Base-by-base conservation (phyloP, 164 flowering plant species). In the Cinnamomum chago region DNA sequence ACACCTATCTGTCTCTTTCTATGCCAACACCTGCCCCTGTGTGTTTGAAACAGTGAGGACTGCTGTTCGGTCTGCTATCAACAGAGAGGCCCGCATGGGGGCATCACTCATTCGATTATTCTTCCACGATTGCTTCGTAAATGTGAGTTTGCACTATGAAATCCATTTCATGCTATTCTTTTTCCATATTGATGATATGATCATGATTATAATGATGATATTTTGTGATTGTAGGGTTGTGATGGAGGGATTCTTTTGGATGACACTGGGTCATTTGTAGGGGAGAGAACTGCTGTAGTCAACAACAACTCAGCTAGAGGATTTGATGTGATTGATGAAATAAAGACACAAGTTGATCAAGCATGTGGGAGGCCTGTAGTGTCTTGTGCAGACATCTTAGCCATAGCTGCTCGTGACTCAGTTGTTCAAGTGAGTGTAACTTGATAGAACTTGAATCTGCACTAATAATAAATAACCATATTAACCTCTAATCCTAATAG, bases 41-140 rank as follows among this genome's bases (percentile, higher is more conserved):
- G 83, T 79, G 58, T 81, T 82, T n/a, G 74, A 78, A 69, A 84
- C 78, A 18, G 79, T 67, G 9, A 67, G 75, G 25, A 22, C 74
- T 2, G 77, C 75, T 3, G 74, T 78, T 24, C 27, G 18, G 10
- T 68, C 77, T 2, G 73, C 82, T 4, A 70, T 83, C 50, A 52
- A 58, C 40, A 67, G 75, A 15, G 86, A 83, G 27, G 30, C 70
- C 28, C 81, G 84, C 71, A 83, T 83, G 82, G 85, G 82, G 0
- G 83, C 80, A 1, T 81, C 82, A 2, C 35, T 83, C 30, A 68
- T 84, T 14, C 86, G 84, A 11, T 76, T 84, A n/a, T 79, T 82
- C 65, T 84, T 84, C 77, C 86, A 82, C 40, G 86, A 84, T 28
- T 40, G 47, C 47, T 40, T 40, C 47, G 47, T 40, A 40, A 40